These are phyloP conservation scores for Globisporangium alternatum DNA, from an alignment of 352 stramenopile species.

Conservation along the genomic window DNA sequence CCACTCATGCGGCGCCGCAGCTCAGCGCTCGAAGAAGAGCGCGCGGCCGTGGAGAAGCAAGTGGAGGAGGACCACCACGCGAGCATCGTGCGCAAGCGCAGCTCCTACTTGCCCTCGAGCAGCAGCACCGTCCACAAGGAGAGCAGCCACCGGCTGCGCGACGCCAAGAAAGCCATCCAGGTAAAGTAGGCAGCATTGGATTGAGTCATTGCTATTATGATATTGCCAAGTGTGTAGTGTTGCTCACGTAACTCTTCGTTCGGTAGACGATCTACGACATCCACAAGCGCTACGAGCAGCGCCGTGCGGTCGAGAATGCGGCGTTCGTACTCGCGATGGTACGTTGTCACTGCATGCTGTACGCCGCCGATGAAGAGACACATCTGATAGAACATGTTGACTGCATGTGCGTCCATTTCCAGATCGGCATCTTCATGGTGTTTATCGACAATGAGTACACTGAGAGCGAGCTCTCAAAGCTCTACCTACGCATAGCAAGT, in stretches of 20 bases:
- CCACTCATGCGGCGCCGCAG: slow-evolving; percentile 28
- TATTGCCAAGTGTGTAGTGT: not conserved
- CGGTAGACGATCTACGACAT: slow-evolving; percentile 57
- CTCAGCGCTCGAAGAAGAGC: slow-evolving; percentile 43
- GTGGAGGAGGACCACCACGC: slow-evolving; percentile 33
- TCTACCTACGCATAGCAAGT: slow-evolving; percentile 41
- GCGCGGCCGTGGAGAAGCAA: slow-evolving; percentile 45
- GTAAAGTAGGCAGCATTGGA: slow-evolving; percentile 11
- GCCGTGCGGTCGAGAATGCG: slow-evolving; percentile 55
- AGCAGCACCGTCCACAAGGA: slow-evolving; percentile 14
- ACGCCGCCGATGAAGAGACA: not conserved
- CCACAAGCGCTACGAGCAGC: slow-evolving; percentile 59
- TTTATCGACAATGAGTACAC: slow-evolving; percentile 70
- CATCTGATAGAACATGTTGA: not conserved
- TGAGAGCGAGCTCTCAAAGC: slow-evolving; percentile 27
- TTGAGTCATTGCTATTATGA: not conserved
- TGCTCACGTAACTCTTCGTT: not conserved
- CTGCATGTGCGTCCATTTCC: not conserved
- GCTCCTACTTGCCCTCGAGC: slow-evolving; percentile 40
- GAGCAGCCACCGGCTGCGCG: slow-evolving; percentile 28
- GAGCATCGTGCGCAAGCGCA: slow-evolving; percentile 23
- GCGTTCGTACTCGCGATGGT: slow-evolving; percentile 57
- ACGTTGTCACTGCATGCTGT: slow-evolving; percentile 5
- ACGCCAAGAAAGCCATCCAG: slow-evolving; percentile 57
- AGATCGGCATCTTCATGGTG: slow-evolving; percentile 56